These are phyloP conservation scores for Euphorbia lathyris DNA, from an alignment of 345 rosid species.

Conservation along the genomic window DNA sequence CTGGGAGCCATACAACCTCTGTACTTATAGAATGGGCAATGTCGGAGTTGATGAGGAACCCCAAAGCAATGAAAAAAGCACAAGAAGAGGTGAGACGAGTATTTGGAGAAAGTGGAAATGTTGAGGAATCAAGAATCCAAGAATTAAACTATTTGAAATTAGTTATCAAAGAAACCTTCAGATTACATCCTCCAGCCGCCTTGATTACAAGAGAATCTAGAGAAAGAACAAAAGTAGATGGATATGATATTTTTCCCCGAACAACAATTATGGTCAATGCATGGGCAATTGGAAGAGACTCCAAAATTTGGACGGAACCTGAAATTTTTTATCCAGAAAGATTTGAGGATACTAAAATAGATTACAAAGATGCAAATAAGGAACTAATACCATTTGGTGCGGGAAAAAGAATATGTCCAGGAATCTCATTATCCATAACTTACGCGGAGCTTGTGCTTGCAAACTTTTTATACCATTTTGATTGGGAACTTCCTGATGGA, in stretches of 20 bases:
- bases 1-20: slow-evolving; percentile 4
- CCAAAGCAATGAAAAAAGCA: too few species aligned
- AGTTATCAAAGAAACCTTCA: too few species aligned
- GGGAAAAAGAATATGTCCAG: background rate
- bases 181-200: slow-evolving; percentile 1
- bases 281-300: too few species aligned
- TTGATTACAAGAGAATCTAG: slow-evolving; percentile 2
- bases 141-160: slow-evolving; percentile 16
- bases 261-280: background rate
- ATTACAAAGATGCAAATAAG: background rate
- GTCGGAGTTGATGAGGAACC: too few species aligned
- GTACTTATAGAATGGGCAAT: background rate
- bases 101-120: slow-evolving; percentile 6
- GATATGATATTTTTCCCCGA: background rate
- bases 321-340: slow-evolving; percentile 3
- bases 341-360: background rate
- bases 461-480: background rate
- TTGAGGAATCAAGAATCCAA: slow-evolving; percentile 4
- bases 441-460: background rate
- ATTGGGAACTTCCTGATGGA: background rate
- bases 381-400: background rate
- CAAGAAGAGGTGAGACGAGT: slow-evolving; percentile 21
- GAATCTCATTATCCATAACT: background rate
- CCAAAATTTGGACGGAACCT: background rate
- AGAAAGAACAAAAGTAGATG: background rate